Evolutionary conservation across 208 protist genomes (phyloP), one percentile per base, ranked within the genome.

Genomic region (Spironucleus salmonicida): DNA sequence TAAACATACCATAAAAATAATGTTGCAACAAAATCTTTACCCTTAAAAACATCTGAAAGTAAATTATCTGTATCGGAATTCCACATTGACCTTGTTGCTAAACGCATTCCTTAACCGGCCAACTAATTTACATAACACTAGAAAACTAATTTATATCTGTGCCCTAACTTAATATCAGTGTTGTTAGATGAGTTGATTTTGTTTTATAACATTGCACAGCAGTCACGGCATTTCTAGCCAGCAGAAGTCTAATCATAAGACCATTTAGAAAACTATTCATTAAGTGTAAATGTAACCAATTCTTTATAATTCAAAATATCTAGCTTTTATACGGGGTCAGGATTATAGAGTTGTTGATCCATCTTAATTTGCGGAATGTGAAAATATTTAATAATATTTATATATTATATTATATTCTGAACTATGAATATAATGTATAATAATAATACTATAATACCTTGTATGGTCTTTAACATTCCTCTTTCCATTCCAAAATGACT

Each of bases 151-250:
- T 71, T 71, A 35, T 71, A 71, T n/a, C 64, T 15, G 23, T 15
- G 61, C 61, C 26, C 26, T 38, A 67, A 15, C 15, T 38, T 30
- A 39, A 15, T 30, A 38, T 15, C 30, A 38, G 13, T 30, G 23
- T 40, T n/a, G 15, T 39, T 67, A 30, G 15, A 67, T n/a, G n/a
- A n/a, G n/a, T n/a, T n/a, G n/a, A n/a, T n/a, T n/a, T n/a, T n/a
- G 30, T 67, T 67, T 34, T 67, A 30, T 67, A 67, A 39, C 61
- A 67, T 67, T 40, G 61, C 61, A 34, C 61, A 67, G 35, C 26
- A 39, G 34, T 67, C 61, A 30, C 61, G 61, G 34, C 61, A 39
- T 30, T 67, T 67, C 15, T 15, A 67, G 13, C 26, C 61, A 15
- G 26, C 61, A 67, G 26, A 23, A 38, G 13, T 67, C 15, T 15